A percentile compares a stretch with the other conserved stretches of the same genome.
Evolutionary conservation across 257 asterid species (phyloP).

Genomic region (Sherardia arvensis): DNA sequence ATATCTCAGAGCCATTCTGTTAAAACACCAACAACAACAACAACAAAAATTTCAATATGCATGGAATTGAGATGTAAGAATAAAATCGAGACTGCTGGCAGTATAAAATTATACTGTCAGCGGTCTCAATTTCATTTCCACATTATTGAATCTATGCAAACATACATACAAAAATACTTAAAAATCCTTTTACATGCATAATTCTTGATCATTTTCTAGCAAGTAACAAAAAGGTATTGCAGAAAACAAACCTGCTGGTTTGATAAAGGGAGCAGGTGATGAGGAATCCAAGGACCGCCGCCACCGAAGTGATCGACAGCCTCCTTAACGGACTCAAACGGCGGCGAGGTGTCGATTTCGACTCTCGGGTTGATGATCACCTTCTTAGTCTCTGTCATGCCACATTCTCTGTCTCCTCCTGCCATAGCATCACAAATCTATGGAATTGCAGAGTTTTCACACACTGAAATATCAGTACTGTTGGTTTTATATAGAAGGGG

Average conservation of each 20-base stretch:
- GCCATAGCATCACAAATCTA: slow-evolving; percentile 23
- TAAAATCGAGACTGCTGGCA: background rate
- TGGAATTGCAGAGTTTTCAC: background rate
- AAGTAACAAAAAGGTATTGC: background rate
- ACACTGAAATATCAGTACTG: background rate
- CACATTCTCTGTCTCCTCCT: slow-evolving; percentile 29
- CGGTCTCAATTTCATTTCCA: background rate
- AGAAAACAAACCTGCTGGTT: slow-evolving; percentile 33
- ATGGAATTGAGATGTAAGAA: background rate
- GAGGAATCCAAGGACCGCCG: slow-evolving; percentile 73
- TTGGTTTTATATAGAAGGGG: slow-evolving; percentile 5
- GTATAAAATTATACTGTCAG: too few relatives aligned
- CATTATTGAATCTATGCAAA: background rate
- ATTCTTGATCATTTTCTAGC: background rate
- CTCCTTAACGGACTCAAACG: slow-evolving; percentile 90
- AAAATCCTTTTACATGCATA: background rate
- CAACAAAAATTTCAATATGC: background rate
- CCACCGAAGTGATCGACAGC: slow-evolving; percentile 90
- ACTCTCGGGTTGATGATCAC: slow-evolving; percentile 50
- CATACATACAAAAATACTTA: background rate
- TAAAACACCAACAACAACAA: background rate
- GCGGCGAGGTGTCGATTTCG: slow-evolving; percentile 86
- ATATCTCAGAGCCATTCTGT: slow-evolving; percentile 29
- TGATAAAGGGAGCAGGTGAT: slow-evolving; percentile 47
- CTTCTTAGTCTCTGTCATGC: slow-evolving; percentile 33